Evolutionary conservation across 2,329 filamentous ascomycete species (phyloP), one percentile per base, ranked within the genome.

Genomic region (Aspergillus sp.): DNA sequence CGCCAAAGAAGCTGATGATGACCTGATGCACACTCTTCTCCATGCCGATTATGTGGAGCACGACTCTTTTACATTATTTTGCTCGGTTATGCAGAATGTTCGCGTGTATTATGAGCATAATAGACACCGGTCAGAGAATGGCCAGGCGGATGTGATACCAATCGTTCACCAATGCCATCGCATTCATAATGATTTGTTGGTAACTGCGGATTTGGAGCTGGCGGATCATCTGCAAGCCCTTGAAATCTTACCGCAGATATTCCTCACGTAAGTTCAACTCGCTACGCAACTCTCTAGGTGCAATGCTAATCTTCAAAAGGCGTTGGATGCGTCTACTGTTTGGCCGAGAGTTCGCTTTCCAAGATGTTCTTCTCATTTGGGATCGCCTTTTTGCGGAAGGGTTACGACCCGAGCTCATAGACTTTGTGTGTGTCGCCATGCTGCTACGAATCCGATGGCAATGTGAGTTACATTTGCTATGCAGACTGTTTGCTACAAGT

Each of bases 271-370:
- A 75, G 85, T 73, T 56, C 15, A 55, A 36, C 41, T 28, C 4
- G 32, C 32, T 36, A 36, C 5, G 32, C 12, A 15, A 36, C 32
- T 3, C 5, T 10, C 21, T n/a, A n/a, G 10, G 41, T 25, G 13
- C 32, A 49, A 52, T 19, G 10, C 39, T 61, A 64, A 54, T 49
- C 45, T 59, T 58, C 70, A 67, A 4, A 43, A 62, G 39, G 15
- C 92, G 95, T 59, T 99, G 95, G 95, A 90, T 98, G 60, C 87
- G 95, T 28, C 85, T 99, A 1, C 79, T 99, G 0, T 98, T 98
- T 71, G 93, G 94, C 52, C 86, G 95, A 66, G 95, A 99, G 74
- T 98, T 97, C 68, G 87, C 91, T 0, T 96, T 98, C 63, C 87
- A 93, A 57, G 87, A 96, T 63, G 84, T 93, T 43, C 84, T 99